Evolutionary conservation across 768 basidiomycete genomes (phyloP), one percentile per base, ranked within the genome.

Genomic region (Plicaturopsis crispa): DNA sequence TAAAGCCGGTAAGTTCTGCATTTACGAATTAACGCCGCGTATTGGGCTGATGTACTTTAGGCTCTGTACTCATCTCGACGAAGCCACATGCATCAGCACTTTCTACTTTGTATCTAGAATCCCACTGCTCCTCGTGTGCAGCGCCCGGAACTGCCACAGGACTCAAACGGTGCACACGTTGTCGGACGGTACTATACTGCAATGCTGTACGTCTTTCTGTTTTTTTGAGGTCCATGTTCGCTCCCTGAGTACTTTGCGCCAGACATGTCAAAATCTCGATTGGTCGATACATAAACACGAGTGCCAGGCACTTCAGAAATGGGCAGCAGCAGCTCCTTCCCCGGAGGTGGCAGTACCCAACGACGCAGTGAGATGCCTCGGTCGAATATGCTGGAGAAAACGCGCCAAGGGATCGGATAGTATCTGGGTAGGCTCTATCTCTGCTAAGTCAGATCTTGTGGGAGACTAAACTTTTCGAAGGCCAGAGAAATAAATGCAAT

Each of bases 291-390:
- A 96, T 57, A 86, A 81, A 56, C 55, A 58, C 1, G 93, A 97
- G 67, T 97, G 94, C 51, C 41, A 44, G 4, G 80, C 87, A 0
- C 60, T 93, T 6, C 69, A 68, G 39, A 61, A 59, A 38, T 82
- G 80, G 83, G 63, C 63, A 1, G 54, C 66, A 20, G 49, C 63
- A 12, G 74, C 75, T 4, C 70, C 73, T 2, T 72, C 72, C 2
- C 41, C 57, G 10, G 66, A 69, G 7, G 44, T 68, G 4, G 43
- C 69, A 4, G 50, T 82, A 13, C 88, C 91, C 0, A 78, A 70
- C 22, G 91, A 94, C 41, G 85, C 84, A 1, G 69, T 94, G 7
- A 63, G 93, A 36, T 84, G 80, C 45, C 60, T 97, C 11, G 89
- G 75, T 0, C 73, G 90, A 30, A 67, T 93, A 13, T 49, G 90